phyloP scores from a whole-genome alignment of 2,329 filamentous ascomycete species.

The Nemania diffusa region DNA sequence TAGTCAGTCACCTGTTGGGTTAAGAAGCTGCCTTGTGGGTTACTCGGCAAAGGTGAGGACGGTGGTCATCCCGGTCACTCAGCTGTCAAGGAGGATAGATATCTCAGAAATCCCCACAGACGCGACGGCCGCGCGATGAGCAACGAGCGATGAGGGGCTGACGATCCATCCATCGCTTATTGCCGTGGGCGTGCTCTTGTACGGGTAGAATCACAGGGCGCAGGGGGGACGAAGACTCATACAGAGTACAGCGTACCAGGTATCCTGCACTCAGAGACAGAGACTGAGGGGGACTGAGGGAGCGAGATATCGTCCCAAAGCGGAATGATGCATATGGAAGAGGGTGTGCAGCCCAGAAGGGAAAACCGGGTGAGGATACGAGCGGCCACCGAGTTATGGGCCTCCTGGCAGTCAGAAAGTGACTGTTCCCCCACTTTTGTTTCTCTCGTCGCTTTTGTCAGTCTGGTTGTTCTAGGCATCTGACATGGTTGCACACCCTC shows the following conservation, averaged over 20 bases:
- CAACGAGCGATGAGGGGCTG: slow-evolving; percentile 28
- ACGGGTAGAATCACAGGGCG: slow-evolving; percentile 34
- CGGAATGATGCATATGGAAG: slow-evolving; percentile 39
- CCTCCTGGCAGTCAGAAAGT: slow-evolving; percentile 6
- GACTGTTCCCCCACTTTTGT: slow-evolving; percentile 1
- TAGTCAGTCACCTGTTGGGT: slow-evolving; percentile 52
- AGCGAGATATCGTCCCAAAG: slow-evolving; percentile 32
- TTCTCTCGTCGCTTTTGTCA: slow-evolving; percentile 9
- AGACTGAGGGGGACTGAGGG: slow-evolving; percentile 31
- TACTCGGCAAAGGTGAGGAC: slow-evolving; percentile 30
- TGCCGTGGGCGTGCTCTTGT: too few relatives aligned
- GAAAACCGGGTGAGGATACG: slow-evolving; percentile 42
- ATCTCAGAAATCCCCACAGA: slow-evolving; percentile 38
- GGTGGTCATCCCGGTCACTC: slow-evolving; percentile 47
- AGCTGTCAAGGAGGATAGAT: slow-evolving; percentile 37
- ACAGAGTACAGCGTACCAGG: too few relatives aligned
- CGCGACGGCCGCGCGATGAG: slow-evolving; percentile 23
- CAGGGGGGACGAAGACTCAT: slow-evolving; percentile 33
- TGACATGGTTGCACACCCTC: slow-evolving; percentile 45
- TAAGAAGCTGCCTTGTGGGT: slow-evolving; percentile 50
- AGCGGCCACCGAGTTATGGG: slow-evolving; percentile 27
- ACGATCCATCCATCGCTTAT: slow-evolving; percentile 27
- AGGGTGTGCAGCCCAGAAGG: slow-evolving; percentile 42
- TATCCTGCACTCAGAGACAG: too few relatives aligned
- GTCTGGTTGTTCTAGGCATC: slow-evolving; percentile 43